These are phyloP conservation scores for Dictyostelium citrinum DNA, from an alignment of 78 protist species.

Conservation along the genomic window DNA sequence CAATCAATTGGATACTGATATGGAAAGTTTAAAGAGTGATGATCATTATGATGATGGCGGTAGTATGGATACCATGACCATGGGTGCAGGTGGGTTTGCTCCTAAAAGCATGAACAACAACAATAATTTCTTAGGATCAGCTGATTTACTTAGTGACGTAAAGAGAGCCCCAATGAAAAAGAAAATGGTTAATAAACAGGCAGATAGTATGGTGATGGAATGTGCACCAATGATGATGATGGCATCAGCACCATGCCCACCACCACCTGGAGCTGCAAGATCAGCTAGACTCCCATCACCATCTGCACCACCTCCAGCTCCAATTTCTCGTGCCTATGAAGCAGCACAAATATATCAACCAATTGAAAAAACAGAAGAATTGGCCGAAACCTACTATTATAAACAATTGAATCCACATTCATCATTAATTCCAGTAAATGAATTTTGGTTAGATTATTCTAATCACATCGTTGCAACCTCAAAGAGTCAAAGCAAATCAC, in stretches of 20 bases:
- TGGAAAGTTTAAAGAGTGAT: not conserved
- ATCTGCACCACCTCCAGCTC: not conserved
- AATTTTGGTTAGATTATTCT: conserved; percentile 66
- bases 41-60: not conserved
- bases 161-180: not conserved
- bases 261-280: not conserved
- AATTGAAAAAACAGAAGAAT: conserved; percentile 69
- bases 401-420: not conserved
- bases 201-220: too few species aligned
- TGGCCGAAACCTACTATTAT: conserved; percentile 72
- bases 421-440: not conserved
- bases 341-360: conserved; percentile 15
- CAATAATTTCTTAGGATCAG: not conserved
- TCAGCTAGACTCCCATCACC: not conserved
- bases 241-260: not conserved
- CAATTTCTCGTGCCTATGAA: not conserved
- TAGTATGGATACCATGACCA: not conserved
- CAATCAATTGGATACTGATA: conserved; percentile 30
- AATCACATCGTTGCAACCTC: not conserved
- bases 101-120: not conserved
- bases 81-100: not conserved
- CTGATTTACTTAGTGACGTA: too few species aligned
- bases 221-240: not conserved
- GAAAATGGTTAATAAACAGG: not conserved
- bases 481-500: not conserved